Evolutionary conservation across 805 yeast species (phyloP).

Genomic region (Lachancea kluyveri): DNA sequence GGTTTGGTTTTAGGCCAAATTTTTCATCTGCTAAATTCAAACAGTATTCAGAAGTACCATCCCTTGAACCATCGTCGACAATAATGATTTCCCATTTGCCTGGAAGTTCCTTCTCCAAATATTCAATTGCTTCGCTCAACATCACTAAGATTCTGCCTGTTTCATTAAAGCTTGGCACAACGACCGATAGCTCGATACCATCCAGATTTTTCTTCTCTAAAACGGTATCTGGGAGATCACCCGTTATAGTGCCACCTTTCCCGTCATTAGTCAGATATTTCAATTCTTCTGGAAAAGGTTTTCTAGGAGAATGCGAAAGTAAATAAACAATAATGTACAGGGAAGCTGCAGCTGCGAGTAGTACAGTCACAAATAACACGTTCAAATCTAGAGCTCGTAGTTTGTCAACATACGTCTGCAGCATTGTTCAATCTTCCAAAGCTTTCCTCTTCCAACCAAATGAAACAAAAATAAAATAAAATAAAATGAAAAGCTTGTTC

Average conservation of each 20-base stretch:
- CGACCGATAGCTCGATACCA: slow-evolving; percentile 59
- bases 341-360: slow-evolving; percentile 11
- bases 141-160: slow-evolving; percentile 60
- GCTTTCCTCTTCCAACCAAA: too few relatives aligned
- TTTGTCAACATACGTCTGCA: slow-evolving; percentile 4
- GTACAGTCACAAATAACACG: slow-evolving; percentile 9
- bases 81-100: slow-evolving; percentile 59
- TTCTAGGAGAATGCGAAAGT: slow-evolving; percentile 61
- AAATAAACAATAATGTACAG: slow-evolving; percentile 38
- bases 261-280: slow-evolving; percentile 45
- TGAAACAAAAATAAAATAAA: too few relatives aligned
- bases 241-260: slow-evolving; percentile 25
- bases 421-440: too few relatives aligned
- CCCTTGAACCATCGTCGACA: slow-evolving; percentile 89
- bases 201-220: slow-evolving; percentile 17
- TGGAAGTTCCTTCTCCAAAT: slow-evolving; percentile 36
- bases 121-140: slow-evolving; percentile 63
- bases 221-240: slow-evolving; percentile 20
- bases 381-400: slow-evolving; percentile 11
- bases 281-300: slow-evolving; percentile 46
- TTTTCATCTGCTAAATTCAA: slow-evolving; percentile 45
- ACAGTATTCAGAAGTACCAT: slow-evolving; percentile 71
- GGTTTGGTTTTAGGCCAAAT: slow-evolving; percentile 46
- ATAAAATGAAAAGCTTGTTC: too few relatives aligned
- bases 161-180: slow-evolving; percentile 94